Evolutionary conservation across 192 early-diverging fungal genomes (phyloP), one percentile per base, ranked within the genome.

Genomic region (Chytriomyces sp.): DNA sequence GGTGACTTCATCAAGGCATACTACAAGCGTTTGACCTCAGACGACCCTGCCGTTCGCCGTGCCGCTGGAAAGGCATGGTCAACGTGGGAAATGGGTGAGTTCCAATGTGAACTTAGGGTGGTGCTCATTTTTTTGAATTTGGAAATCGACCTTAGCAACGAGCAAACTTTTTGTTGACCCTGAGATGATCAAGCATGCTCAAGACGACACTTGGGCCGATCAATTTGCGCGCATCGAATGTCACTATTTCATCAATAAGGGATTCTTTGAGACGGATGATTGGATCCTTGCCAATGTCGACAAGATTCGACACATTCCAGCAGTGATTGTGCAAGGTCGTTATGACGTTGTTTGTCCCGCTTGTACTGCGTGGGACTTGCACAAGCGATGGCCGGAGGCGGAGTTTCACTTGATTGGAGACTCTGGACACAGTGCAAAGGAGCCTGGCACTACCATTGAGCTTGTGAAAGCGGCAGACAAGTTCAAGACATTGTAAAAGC

Each of bases 171-270:
- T 77, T 52, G 73, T 87, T 7, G 74, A 88, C 65, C 76, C 79
- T 17, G 83, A 77, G 7, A 78, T 81, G 41, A 63, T 91, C 28
- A 78, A 75, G 59, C 91, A 86, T 72, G 88, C 84, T 14, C 78
- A 84, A 10, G 79, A 87, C 55, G 82, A 82, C 41, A 77, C 76
- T 19, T 91, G 85, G 84, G 81, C 89, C 4, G 65, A 59, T 89
- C 33, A 83, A 79, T 91, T 91, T 81, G 89, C 90, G 12, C 75
- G 90, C 39, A 91, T 91, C 70, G 90, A 91, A 73, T 86, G 82
- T 72, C 82, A 85, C 62, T 84, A 82, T 79, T 91, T 91, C 71
- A 77, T 84, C 78, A 89, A 91, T 85, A 84, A 88, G 59, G 89
- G 90, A 0, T 91, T 91, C 75, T 91, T 91, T 75, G 80, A 86